A percentile compares a stretch with the other conserved stretches of the same genome.
These are phyloP conservation scores for Fusarium sp. DNA, from an alignment of 2,329 filamentous ascomycete genomes.

Conservation along the genomic window DNA sequence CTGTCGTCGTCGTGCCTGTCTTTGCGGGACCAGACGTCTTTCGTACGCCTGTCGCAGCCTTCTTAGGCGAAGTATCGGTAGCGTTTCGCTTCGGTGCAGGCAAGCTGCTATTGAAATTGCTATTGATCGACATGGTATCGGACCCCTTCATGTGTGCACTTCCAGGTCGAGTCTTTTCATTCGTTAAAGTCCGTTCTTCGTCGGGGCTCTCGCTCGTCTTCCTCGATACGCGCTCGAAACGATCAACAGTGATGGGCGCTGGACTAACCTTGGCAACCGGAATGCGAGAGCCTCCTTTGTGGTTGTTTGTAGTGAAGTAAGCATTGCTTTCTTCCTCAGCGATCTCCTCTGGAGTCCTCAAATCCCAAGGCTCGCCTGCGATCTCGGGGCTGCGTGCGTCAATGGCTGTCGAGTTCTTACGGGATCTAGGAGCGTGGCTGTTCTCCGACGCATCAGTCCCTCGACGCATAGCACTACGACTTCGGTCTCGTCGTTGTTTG, in stretches of 20 bases:
- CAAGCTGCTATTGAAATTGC: slow-evolving; percentile 31
- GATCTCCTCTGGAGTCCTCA: slow-evolving; percentile 84
- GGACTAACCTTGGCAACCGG: slow-evolving; percentile 87
- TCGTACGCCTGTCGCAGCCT: slow-evolving; percentile 56
- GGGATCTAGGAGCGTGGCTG: slow-evolving; percentile 49
- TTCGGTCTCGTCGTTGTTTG: slow-evolving; percentile 59
- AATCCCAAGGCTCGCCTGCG: slow-evolving; percentile 74
- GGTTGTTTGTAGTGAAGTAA: slow-evolving; percentile 67
- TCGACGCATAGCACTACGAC: slow-evolving; percentile 55
- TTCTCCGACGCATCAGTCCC: slow-evolving; percentile 53
- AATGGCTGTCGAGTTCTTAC: slow-evolving; percentile 63
- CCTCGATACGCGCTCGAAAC: slow-evolving; percentile 82
- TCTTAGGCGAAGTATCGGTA: slow-evolving; percentile 70
- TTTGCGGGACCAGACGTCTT: slow-evolving; percentile 64
- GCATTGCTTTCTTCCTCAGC: slow-evolving; percentile 69
- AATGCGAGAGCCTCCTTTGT: slow-evolving; percentile 82
- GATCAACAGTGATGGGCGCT: slow-evolving; percentile 78
- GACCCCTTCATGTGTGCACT: slow-evolving; percentile 73
- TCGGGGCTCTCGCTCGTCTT: slow-evolving; percentile 69
- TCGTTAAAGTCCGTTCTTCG: slow-evolving; percentile 68
- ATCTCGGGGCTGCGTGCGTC: slow-evolving; percentile 58
- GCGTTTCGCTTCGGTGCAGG: slow-evolving; percentile 58
- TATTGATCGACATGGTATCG: slow-evolving; percentile 41
- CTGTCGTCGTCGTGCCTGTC: slow-evolving; percentile 54
- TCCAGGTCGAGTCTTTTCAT: slow-evolving; percentile 75